These are phyloP conservation scores for Trypanosomatidae sp. DNA, from an alignment of 208 protist species.

Conservation along the genomic window DNA sequence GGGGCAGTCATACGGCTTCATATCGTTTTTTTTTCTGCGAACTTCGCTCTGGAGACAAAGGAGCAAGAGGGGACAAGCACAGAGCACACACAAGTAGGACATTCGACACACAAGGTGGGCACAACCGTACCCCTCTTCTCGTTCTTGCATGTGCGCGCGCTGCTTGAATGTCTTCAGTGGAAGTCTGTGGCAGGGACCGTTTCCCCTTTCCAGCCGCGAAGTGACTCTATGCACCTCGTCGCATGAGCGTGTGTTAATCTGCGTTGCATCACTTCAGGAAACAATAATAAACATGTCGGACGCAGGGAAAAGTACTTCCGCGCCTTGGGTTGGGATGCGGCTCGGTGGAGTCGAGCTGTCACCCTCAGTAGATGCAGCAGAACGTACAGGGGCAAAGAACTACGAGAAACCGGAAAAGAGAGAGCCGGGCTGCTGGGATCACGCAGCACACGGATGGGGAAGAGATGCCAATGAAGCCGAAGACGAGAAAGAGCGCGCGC, in stretches of 20 bases:
- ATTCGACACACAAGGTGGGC: too few relatives aligned
- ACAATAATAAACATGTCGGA: not conserved
- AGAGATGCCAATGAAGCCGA: not conserved
- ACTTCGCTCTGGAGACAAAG: not conserved
- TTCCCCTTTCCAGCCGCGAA: not conserved
- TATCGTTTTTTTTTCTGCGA: not conserved
- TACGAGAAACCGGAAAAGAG: not conserved
- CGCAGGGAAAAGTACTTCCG: not conserved
- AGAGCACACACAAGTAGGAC: not conserved
- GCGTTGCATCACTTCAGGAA: not conserved
- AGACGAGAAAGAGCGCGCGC: not conserved
- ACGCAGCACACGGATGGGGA: not conserved
- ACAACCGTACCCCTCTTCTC: not conserved
- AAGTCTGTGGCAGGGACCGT: not conserved
- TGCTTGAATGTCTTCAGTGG: not conserved
- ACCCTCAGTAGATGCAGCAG: not conserved
- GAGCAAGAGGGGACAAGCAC: constrained; percentile 2
- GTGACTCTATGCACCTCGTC: not conserved
- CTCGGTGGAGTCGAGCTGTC: too few relatives aligned
- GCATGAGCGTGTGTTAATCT: not conserved
- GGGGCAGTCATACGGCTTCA: not conserved
- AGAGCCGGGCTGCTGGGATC: not conserved
- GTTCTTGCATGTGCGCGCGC: not conserved
- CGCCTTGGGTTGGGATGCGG: not conserved
- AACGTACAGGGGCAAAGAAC: not conserved